Evolutionary conservation across 305 asterid species (phyloP).

Genomic region (Fraxinus paxiana): DNA sequence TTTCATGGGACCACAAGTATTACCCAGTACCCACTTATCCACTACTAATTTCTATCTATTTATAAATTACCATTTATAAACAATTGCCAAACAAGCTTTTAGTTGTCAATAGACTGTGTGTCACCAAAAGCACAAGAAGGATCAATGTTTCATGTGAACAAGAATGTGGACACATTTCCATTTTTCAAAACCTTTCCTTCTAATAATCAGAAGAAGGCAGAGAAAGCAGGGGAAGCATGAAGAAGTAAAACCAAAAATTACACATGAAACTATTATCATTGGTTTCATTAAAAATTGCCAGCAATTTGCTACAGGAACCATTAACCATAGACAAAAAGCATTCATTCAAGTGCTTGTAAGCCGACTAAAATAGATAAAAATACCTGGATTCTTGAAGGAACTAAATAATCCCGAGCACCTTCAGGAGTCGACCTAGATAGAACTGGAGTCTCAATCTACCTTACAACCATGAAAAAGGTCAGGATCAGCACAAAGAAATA

Average conservation of each 20-base stretch:
- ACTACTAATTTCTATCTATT: not conserved
- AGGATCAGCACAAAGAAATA: slow-evolving; percentile 57
- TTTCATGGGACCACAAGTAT: not conserved
- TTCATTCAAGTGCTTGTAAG: not conserved
- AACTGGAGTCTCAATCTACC: slow-evolving; percentile 99
- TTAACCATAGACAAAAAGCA: not conserved
- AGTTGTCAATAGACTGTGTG: not conserved
- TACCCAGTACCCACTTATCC: not conserved
- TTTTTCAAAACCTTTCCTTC: not conserved
- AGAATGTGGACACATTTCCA: not conserved
- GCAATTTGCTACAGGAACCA: not conserved
- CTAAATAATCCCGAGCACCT: slow-evolving; percentile 98
- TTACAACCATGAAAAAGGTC: slow-evolving; percentile 63
- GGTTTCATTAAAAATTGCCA: not conserved
- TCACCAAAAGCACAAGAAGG: not conserved
- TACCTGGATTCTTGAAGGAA: slow-evolving; percentile 98
- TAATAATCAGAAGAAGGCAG: slow-evolving; percentile 8
- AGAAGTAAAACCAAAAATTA: slow-evolving; percentile 1
- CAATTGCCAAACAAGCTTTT: not conserved
- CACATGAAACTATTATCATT: not conserved
- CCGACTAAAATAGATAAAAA: slow-evolving; percentile 2
- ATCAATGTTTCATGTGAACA: not conserved
- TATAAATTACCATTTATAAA: not conserved
- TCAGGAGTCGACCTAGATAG: slow-evolving; percentile 98
- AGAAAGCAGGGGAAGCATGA: not conserved